Evolutionary conservation across 2,329 filamentous ascomycete species (phyloP).

Genomic region (Alternaria rosae): DNA sequence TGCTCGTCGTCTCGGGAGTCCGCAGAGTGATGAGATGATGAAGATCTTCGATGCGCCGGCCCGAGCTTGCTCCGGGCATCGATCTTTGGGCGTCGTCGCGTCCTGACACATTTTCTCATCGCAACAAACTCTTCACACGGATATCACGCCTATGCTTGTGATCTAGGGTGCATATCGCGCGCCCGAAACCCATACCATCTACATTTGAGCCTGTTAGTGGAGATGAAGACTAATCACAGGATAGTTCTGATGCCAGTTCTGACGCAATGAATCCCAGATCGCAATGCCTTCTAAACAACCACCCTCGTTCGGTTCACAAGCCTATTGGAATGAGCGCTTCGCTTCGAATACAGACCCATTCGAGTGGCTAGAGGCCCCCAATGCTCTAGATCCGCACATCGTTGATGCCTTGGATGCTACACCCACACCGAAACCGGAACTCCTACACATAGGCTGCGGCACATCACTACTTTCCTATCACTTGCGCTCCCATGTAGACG

Average conservation of each 20-base stretch:
- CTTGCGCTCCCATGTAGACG: constrained; percentile 40
- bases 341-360: constrained; percentile 43
- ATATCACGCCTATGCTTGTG: not conserved
- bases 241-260: not conserved
- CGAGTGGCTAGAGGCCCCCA: constrained; percentile 49
- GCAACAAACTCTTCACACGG: not conserved
- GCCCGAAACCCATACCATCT: not conserved
- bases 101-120: not conserved
- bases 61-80: too few relatives aligned
- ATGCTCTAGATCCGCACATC: constrained; percentile 39
- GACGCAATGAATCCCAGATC: not conserved
- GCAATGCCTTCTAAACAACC: constrained; percentile 15
- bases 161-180: not conserved
- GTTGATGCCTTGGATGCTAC: constrained; percentile 26
- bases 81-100: not conserved
- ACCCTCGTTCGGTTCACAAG: constrained; percentile 44
- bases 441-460: constrained; percentile 52
- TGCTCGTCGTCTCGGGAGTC: constrained; percentile 27
- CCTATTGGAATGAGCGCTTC: constrained; percentile 51
- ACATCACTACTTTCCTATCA: constrained; percentile 49
- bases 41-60: too few relatives aligned
- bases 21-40: constrained; percentile 17
- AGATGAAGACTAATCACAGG: constrained; percentile 4
- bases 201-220: constrained; percentile 4
- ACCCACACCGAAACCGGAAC: constrained; percentile 22